Conservation (phyloP, 257 asterid genomes). For the Leptodermis oblonga region DNA sequence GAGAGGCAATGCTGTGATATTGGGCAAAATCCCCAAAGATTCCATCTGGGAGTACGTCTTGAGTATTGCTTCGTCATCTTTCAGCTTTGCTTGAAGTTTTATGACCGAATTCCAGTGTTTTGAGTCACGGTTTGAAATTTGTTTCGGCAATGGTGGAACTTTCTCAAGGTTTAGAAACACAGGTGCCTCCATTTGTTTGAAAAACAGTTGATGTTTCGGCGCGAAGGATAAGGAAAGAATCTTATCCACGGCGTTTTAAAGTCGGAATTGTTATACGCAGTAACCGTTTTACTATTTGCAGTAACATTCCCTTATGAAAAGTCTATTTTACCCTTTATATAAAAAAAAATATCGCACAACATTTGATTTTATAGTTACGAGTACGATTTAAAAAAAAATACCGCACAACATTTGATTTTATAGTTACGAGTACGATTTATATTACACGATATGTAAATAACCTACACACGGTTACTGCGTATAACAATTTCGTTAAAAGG, state of each 20-base stretch:
- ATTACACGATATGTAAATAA: too few species aligned
- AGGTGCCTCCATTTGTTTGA: constrained; percentile 21
- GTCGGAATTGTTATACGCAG: too few species aligned
- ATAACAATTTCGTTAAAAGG: too few species aligned
- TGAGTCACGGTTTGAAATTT: constrained; percentile 11
- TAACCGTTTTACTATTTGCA: too few species aligned
- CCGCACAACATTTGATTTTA: too few species aligned
- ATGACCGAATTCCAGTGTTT: constrained; percentile 23
- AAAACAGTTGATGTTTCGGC: constrained; percentile 1
- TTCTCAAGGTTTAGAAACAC: constrained; percentile 13
- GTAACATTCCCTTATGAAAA: too few species aligned
- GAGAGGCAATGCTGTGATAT: constrained; percentile 20
- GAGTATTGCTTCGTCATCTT: constrained; percentile 27
- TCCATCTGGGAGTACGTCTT: constrained; percentile 25
- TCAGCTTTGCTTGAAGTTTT: constrained; percentile 20
- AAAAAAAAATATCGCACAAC: too few species aligned
- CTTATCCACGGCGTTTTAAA: background rate
- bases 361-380: too few species aligned
- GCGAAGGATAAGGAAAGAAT: background rate
- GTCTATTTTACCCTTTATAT: too few species aligned
- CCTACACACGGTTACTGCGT: too few species aligned
- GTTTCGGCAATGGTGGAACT: constrained; percentile 12
- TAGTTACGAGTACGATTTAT: too few species aligned
- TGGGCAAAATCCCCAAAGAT: constrained; percentile 22
- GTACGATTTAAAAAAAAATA: too few species aligned